Percentiles rank a stretch among this genome's conserved stretches.
Evolutionary conservation across 225 moss, liverwort and hornwort species (phyloP).

Genomic region (Pseudisothecium myosuroides): DNA sequence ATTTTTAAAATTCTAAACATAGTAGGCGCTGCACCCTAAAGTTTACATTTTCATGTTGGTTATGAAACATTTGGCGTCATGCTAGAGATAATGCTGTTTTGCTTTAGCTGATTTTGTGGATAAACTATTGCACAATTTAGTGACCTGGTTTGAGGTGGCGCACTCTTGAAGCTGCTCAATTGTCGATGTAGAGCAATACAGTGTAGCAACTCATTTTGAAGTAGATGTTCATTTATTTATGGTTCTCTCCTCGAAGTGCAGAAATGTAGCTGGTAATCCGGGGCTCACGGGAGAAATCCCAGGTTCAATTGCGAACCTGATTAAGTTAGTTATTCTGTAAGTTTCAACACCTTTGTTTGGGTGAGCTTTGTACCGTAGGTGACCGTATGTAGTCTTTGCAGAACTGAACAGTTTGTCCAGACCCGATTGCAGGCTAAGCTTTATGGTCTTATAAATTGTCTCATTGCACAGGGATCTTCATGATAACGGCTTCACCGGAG

Average conservation of each 20-base stretch:
- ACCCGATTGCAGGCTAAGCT: background rate
- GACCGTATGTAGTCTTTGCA: background rate
- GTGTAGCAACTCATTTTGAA: background rate
- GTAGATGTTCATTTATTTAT: background rate
- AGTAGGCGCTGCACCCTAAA: background rate
- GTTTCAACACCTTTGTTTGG: background rate
- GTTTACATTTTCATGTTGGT: background rate
- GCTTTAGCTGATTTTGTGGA: background rate
- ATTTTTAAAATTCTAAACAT: background rate
- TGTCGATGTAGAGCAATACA: background rate
- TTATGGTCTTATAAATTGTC: background rate
- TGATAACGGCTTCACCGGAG: conserved; percentile 10
- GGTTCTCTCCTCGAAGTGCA: background rate
- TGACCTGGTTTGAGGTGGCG: background rate
- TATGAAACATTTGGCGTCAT: background rate
- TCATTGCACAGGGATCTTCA: conserved; percentile 24
- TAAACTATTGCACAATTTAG: background rate
- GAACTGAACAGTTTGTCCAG: background rate
- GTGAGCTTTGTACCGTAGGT: background rate
- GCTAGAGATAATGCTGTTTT: background rate
- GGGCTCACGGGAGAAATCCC: conserved; percentile 4
- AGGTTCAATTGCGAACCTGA: background rate
- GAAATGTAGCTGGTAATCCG: conserved; percentile 27
- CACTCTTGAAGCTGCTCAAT: background rate
- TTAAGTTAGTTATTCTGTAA: conserved; percentile 23